These are phyloP conservation scores for Lactarius pseudohatsudake DNA, from an alignment of 768 basidiomycete species.

Conservation along the genomic window DNA sequence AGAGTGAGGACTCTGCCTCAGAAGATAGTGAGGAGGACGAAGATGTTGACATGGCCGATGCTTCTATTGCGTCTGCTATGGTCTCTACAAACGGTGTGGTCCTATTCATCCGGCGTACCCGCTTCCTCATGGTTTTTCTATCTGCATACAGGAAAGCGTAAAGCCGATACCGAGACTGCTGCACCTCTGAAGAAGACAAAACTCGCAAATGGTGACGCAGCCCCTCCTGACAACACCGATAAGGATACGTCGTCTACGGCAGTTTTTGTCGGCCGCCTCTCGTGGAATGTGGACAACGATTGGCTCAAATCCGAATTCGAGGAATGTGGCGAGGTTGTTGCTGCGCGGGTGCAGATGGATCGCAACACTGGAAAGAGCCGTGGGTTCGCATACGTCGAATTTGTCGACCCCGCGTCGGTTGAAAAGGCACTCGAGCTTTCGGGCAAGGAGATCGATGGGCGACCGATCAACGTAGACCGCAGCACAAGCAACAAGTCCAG, in stretches of 20 bases:
- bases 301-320: slow-evolving; percentile 91
- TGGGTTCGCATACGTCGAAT: slow-evolving; percentile 84
- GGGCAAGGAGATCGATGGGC: slow-evolving; percentile 91
- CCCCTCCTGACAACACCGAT: slow-evolving; percentile 38
- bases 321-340: slow-evolving; percentile 82
- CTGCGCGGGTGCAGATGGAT: slow-evolving; percentile 86
- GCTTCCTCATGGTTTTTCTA: slow-evolving; percentile 5
- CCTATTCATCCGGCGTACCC: slow-evolving; percentile 12
- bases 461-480: slow-evolving; percentile 82
- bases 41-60: slow-evolving; percentile 61
- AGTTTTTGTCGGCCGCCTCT: slow-evolving; percentile 89
- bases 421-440: slow-evolving; percentile 78
- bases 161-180: slow-evolving; percentile 63
- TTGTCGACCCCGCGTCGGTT: slow-evolving; percentile 66
- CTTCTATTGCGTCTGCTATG: slow-evolving; percentile 37
- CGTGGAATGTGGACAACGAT: slow-evolving; percentile 97
- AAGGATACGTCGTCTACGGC: slow-evolving; percentile 54
- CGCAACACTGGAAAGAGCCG: slow-evolving; percentile 79
- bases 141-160: slow-evolving; percentile 63
- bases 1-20: slow-evolving; percentile 31
- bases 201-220: slow-evolving; percentile 56
- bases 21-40: slow-evolving; percentile 40
- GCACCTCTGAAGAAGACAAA: slow-evolving; percentile 81
- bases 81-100: slow-evolving; percentile 27
- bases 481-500: slow-evolving; percentile 52